Evolutionary conservation across 345 rosid species (phyloP), one percentile per base, ranked within the genome.

Genomic region (Citrus unshiu): DNA sequence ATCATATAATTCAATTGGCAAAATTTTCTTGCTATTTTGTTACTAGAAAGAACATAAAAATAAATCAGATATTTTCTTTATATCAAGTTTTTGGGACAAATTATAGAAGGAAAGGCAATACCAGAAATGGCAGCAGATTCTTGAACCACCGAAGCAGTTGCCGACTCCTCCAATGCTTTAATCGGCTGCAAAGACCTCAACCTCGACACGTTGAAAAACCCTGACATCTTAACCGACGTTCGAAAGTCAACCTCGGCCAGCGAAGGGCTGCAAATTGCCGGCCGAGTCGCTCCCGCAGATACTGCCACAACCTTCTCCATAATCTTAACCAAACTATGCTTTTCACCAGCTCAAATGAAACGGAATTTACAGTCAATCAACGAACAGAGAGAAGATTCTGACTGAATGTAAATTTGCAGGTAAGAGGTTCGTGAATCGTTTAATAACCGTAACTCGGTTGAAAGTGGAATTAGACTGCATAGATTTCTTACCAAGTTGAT

Each of bases 141-240:
- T 72, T 77, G 79, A 39, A 77, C 68, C 51, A 9, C 51, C 64
- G 87, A 75, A 18, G 83, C 65, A 43, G 80, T 72, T 19, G 92
- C 66, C 46, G 92, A 66, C 39, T 91, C 88, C 43, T 88, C 88
- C 77, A 68, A 79, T 27, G 93, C 93, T 84, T 69, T 70, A 68
- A 90, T 78, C 63, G 87, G 83, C 76, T 73, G 71, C 83, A 77
- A 66, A 62, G 68, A 74, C 70, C 81, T 78, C 74, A 72, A 65
- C 78, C 86, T 66, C 10, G 39, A 22, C 30, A 56, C 65, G 14
- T 66, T 35, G 43, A 66, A 40, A 82, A 43, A 32, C 81, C 64
- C 56, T 67, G 65, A 64, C 61, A 16, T 35, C 67, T 79, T 4
- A 49, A 58, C 35, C 66, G 51, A 70, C 19, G 39, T 25, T 72